Base-by-base conservation (phyloP, 1,284 basidiomycete species). In the Rhizopogon hawkerae region DNA sequence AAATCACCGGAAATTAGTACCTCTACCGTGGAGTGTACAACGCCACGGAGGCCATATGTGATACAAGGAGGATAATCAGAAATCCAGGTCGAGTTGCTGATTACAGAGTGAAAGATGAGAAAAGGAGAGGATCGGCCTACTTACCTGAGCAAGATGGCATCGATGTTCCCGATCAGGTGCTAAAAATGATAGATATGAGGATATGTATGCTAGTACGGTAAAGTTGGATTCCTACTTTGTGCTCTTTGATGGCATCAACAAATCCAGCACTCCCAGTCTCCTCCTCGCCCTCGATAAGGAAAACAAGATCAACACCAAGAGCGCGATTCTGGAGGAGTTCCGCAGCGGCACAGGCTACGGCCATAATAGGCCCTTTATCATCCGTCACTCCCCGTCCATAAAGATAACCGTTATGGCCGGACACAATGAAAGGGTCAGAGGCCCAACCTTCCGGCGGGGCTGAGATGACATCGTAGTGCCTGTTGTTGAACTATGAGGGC, bases 41-140 rank as follows among this genome's bases (percentile, higher is more conserved):
- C 95, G 0, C 95, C 95, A 44, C 95, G 80, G 56, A 98, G 72
- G 2, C 95, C 95, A 61, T 96, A 95, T 0, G 94, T 97, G 50
- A 98, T 85, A 61, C 94, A 98, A 0, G 95, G 94, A n/a, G 84
- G 82, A 54, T 89, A 83, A 60, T 97, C 92, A 29, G 88, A 88
- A 56, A 98, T 89, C 94, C 95, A 98, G 13, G 92, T 95, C 31
- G 94, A 97, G 64, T 98, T 98, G 59, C 87, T 90, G 46, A 14
- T 5, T 29, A 4, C 23, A 53, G 9, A 55, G 43, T 26, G 46
- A 36, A 29, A 23, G 18, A 7, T 29, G 5, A 24, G 34, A 18
- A 38, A 34, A 9, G 1, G 11, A 43, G 7, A 4, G 14, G 50
- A 13, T 45, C 33, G 9, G 36, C 35, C 10, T 36, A 52, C 55